Evolutionary conservation across 2,329 filamentous ascomycete genomes (phyloP).

Genomic region (Bipolaris gigantea): DNA sequence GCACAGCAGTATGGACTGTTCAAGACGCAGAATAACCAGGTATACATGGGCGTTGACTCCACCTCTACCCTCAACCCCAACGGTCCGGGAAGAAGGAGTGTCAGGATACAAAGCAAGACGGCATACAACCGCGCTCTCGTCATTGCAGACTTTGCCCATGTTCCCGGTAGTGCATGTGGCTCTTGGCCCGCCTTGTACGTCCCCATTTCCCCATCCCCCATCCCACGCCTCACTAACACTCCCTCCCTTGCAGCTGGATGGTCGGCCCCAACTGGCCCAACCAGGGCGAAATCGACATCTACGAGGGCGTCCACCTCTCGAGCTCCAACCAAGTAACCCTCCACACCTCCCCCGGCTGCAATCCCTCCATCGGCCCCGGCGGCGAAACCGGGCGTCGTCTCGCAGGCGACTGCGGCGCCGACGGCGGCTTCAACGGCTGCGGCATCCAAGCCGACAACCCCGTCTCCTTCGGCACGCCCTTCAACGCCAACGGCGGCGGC

Average conservation of each 20-base stretch:
- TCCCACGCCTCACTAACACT: conserved; percentile 6
- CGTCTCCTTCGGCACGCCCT: conserved; percentile 43
- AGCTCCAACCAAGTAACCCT: conserved; percentile 44
- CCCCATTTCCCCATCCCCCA: background rate
- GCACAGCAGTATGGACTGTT: conserved; percentile 40
- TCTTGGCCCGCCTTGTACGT: conserved; percentile 46
- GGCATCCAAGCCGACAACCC: conserved; percentile 31
- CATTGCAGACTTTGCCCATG: conserved; percentile 47
- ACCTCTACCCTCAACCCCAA: conserved; percentile 34
- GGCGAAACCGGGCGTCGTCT: conserved; percentile 37
- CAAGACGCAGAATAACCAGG: conserved; percentile 37
- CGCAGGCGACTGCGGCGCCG: conserved; percentile 42
- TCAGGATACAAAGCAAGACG: conserved; percentile 42
- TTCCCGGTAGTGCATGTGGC: conserved; percentile 44
- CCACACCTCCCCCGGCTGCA: conserved; percentile 43
- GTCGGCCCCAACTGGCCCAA: conserved; percentile 46
- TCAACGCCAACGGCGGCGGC: conserved; percentile 48
- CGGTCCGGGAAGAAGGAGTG: conserved; percentile 41
- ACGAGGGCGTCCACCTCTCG: conserved; percentile 45
- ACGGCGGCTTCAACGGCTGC: conserved; percentile 41
- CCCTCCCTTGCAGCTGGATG: conserved; percentile 35
- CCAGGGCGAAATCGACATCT: conserved; percentile 43
- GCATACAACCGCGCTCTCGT: conserved; percentile 44
- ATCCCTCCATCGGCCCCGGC: conserved; percentile 35
- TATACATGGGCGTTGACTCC: conserved; percentile 47